Evolutionary conservation across 306 rosid species (phyloP), one percentile per base, ranked within the genome.

Genomic region (Benincasa hispida): DNA sequence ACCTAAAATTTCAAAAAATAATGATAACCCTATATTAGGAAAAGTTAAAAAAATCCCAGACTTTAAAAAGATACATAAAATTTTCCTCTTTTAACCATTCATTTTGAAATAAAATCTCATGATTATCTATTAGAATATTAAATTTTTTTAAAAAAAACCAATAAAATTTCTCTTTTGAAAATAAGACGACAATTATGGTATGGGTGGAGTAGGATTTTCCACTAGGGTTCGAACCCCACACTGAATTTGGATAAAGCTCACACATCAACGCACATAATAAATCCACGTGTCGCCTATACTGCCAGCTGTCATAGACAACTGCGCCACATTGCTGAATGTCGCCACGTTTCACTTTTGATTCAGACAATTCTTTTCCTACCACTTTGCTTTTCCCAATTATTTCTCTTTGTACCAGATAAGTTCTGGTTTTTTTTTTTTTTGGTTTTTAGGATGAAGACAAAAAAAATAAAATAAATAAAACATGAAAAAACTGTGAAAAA

Each of bases 271-370:
- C 21, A 37, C 9, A 1, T n/a, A 12, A 66, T n/a, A 37, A 66
- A 37, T 39, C 73, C 73, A 66, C 73, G 73, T 66, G 73, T 66
- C 51, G 53, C 19, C 73, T 35, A 66, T 47, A 70, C 41, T 70
- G 76, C 59, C 76, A 70, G 59, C 76, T 70, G 58, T 25, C 41
- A 0, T 1, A 7, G 34, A 14, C 2, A 25, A 47, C 0, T 42
- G 41, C 8, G 15, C 34, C 30, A 47, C 24, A 27, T 47, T 27
- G 41, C 4, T 25, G 12, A 27, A 27, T 45, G 58, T 15, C 35
- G 76, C 76, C 76, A 70, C 76, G 76, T 70, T 70, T 70, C 35
- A 24, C 25, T 24, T 1, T 25, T 70, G 58, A 47, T 70, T 47
- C 76, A 1, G 39, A 70, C 76, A 14, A 15, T 6, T 24, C 75